phyloP scores from a whole-genome alignment of 306 rosid genomes.

The Lupinus albus region DNA sequence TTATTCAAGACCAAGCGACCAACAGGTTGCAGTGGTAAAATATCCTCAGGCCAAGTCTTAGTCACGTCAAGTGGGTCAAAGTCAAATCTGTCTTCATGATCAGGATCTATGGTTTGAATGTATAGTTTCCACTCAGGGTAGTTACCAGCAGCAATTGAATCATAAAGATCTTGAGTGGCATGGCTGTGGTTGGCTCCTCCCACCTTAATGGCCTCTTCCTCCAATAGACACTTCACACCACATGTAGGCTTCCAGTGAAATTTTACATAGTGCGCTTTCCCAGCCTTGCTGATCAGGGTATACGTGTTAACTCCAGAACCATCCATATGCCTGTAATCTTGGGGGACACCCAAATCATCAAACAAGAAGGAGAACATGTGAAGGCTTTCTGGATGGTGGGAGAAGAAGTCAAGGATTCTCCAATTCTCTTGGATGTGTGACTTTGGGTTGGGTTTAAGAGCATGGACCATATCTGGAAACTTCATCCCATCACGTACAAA shows the following conservation, averaged over 20 bases:
- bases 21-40: slow-evolving; percentile 91
- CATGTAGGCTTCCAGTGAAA: slow-evolving; percentile 88
- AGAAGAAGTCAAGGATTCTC: slow-evolving; percentile 89
- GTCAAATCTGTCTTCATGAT: slow-evolving; percentile 79
- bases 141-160: slow-evolving; percentile 95
- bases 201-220: slow-evolving; percentile 79
- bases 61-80: slow-evolving; percentile 96
- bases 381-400: slow-evolving; percentile 92
- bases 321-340: slow-evolving; percentile 95
- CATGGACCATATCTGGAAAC: slow-evolving; percentile 93
- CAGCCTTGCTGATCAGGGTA: slow-evolving; percentile 74
- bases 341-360: slow-evolving; percentile 89
- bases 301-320: slow-evolving; percentile 91
- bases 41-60: slow-evolving; percentile 97
- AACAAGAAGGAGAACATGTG: slow-evolving; percentile 81
- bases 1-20: slow-evolving; percentile 91
- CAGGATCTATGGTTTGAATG: slow-evolving; percentile 91
- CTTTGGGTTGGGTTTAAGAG: slow-evolving; percentile 93
- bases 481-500: slow-evolving; percentile 86
- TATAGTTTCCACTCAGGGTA: slow-evolving; percentile 97
- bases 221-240: slow-evolving; percentile 81
- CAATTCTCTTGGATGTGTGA: slow-evolving; percentile 91
- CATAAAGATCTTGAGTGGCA: slow-evolving; percentile 89
- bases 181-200: slow-evolving; percentile 98
- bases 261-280: slow-evolving; percentile 77